These are phyloP conservation scores for Aspergillus caelatus DNA, from an alignment of 2,329 filamentous ascomycete species.

Conservation along the genomic window DNA sequence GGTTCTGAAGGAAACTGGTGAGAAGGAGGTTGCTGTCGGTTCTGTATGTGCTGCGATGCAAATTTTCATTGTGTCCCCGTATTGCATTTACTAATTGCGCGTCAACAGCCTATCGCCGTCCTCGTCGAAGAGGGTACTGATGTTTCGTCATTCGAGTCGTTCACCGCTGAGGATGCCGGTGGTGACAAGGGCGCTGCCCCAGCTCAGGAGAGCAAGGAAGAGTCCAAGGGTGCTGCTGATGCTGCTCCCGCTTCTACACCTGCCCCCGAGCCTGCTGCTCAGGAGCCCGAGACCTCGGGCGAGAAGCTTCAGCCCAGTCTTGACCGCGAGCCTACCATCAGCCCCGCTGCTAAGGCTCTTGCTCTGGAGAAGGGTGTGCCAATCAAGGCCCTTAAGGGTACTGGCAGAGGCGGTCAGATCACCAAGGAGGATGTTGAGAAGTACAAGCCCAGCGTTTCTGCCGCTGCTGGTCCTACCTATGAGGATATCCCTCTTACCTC, in stretches of 20 bases:
- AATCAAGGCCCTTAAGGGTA: constrained; percentile 79
- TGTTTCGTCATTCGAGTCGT: constrained; percentile 83
- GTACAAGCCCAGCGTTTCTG: constrained; percentile 60
- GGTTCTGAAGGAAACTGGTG: constrained; percentile 87
- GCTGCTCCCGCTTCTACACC: constrained; percentile 64
- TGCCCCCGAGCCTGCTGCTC: constrained; percentile 47
- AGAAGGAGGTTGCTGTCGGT: constrained; percentile 92
- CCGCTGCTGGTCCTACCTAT: constrained; percentile 67
- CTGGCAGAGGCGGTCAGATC: constrained; percentile 81
- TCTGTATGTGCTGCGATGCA: constrained; percentile 68
- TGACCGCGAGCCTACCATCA: constrained; percentile 76
- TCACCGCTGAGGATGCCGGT: constrained; percentile 86
- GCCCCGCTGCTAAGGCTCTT: constrained; percentile 74
- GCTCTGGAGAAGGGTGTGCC: constrained; percentile 83
- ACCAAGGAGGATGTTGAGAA: constrained; percentile 94
- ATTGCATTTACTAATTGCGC: constrained; percentile 27
- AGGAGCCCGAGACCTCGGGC: constrained; percentile 73
- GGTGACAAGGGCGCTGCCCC: constrained; percentile 71
- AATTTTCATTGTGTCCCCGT: constrained; percentile 11
- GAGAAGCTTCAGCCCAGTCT: constrained; percentile 81
- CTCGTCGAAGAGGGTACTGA: constrained; percentile 91
- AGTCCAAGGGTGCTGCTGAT: constrained; percentile 47
- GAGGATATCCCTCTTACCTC: constrained; percentile 81
- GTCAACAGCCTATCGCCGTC: constrained; percentile 82
- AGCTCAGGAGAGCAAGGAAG: constrained; percentile 64